phyloP scores from a whole-genome alignment of 106 monocot genomes.

The Phalaenopsis equestris region DNA sequence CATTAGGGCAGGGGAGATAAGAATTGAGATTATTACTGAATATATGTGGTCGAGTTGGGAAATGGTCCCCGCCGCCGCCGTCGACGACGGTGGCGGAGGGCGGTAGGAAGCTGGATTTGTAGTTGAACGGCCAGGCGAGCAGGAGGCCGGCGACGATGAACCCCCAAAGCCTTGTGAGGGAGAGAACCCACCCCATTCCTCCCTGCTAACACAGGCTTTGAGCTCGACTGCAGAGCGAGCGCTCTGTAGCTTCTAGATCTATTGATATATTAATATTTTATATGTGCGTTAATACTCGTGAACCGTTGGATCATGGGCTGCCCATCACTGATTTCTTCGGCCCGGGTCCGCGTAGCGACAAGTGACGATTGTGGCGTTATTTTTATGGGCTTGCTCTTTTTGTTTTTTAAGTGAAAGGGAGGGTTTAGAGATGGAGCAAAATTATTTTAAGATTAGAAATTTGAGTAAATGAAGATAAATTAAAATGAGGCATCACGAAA shows the following conservation, averaged over 20 bases:
- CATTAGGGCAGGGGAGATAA: not conserved
- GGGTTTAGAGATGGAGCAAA: too few relatives aligned
- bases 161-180: constrained; percentile 31
- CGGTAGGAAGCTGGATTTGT: constrained; percentile 46
- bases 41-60: constrained; percentile 48
- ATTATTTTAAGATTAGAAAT: too few relatives aligned
- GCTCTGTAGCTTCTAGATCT: too few relatives aligned
- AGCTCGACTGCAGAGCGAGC: not conserved
- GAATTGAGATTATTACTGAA: constrained; percentile 23
- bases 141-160: constrained; percentile 40
- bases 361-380: not conserved
- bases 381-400: not conserved
- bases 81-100: constrained; percentile 10
- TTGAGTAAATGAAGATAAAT: too few relatives aligned
- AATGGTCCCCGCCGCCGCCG: constrained; percentile 7
- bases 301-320: not conserved
- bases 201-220: not conserved
- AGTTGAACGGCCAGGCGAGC: constrained; percentile 43
- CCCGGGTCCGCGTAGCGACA: not conserved
- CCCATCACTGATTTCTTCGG: not conserved
- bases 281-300: too few relatives aligned
- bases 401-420: too few relatives aligned
- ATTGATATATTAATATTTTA: too few relatives aligned
- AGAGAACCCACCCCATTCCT: constrained; percentile 23
- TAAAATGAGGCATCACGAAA: too few relatives aligned